Conservation (phyloP, 2,329 filamentous ascomycete genomes). For the Ramularia collo-cygni region DNA sequence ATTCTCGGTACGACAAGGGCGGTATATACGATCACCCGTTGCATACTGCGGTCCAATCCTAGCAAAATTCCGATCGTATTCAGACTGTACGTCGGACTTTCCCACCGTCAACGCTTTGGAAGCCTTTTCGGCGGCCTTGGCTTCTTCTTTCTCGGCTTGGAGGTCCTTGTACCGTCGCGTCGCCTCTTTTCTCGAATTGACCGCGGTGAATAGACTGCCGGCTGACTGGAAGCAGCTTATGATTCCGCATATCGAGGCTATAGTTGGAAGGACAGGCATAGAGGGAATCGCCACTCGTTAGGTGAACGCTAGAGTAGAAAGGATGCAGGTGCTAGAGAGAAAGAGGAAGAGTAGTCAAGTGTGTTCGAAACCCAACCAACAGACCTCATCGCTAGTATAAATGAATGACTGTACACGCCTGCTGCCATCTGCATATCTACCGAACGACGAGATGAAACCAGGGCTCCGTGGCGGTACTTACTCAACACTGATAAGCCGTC, state of each 20-base stretch:
- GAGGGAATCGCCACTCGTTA: too few species aligned
- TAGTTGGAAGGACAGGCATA: slow-evolving; percentile 1
- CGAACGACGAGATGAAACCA: too few species aligned
- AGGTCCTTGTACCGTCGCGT: neutral
- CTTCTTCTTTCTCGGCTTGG: neutral
- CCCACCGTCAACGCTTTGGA: neutral
- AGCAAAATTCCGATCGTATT: neutral
- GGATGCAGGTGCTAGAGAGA: too few species aligned
- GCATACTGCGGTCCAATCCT: neutral
- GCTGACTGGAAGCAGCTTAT: slow-evolving; percentile 3
- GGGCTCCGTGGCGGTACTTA: too few species aligned
- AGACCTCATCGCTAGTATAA: too few species aligned
- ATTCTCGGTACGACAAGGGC: neutral
- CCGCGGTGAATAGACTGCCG: neutral
- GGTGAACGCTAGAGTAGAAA: too few species aligned
- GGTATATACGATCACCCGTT: neutral
- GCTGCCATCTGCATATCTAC: too few species aligned
- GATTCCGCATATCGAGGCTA: neutral
- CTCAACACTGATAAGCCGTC: too few species aligned
- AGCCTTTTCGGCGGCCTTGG: neutral
- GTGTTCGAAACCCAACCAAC: too few species aligned
- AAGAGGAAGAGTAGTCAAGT: too few species aligned
- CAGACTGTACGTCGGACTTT: neutral
- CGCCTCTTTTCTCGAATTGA: slow-evolving; percentile 1
- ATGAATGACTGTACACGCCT: too few species aligned